Conservation (phyloP, 2,329 filamentous ascomycete species). For the Torrubiellomyces zombiae region DNA sequence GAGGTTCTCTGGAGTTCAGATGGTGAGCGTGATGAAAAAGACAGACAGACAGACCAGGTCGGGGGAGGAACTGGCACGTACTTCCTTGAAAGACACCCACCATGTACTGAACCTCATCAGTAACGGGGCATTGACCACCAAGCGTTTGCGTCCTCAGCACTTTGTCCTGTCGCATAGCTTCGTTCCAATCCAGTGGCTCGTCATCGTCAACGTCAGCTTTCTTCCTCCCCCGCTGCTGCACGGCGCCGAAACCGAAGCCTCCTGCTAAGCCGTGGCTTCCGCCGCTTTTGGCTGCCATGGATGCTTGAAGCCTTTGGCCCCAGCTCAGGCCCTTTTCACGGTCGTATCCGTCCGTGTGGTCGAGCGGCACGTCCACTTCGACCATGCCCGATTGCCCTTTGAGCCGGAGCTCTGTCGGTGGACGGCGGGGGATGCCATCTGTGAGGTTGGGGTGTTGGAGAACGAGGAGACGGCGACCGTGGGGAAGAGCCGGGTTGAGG, state of each 20-base stretch:
- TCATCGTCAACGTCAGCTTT: conserved; percentile 28
- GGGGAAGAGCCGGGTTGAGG: conserved; percentile 56
- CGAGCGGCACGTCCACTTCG: conserved; percentile 80
- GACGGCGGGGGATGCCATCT: conserved; percentile 29
- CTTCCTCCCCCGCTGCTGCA: conserved; percentile 24
- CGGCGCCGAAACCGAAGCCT: conserved; percentile 48
- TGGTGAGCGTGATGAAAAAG: not conserved
- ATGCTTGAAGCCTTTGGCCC: conserved; percentile 57
- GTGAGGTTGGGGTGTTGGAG: conserved; percentile 78
- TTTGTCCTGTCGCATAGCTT: conserved; percentile 51
- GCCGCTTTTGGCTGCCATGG: conserved; percentile 38
- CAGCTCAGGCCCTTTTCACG: conserved; percentile 66
- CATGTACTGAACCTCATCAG: conserved; percentile 69
- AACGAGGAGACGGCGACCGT: conserved; percentile 53
- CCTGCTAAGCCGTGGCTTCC: conserved; percentile 56
- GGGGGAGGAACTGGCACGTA: conserved; percentile 23
- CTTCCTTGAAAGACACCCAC: conserved; percentile 77
- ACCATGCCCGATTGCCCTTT: conserved; percentile 72
- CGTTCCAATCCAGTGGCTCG: conserved; percentile 41
- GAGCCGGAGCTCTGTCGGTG: conserved; percentile 60
- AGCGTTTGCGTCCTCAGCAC: conserved; percentile 70
- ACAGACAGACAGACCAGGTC: not conserved
- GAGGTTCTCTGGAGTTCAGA: conserved; percentile 48
- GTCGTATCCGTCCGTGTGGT: conserved; percentile 61
- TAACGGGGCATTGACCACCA: conserved; percentile 60